Percentiles rank a stretch among this genome's conserved stretches.
Conservation (phyloP, 495 filamentous ascomycete genomes). For the Xylaria sp. region DNA sequence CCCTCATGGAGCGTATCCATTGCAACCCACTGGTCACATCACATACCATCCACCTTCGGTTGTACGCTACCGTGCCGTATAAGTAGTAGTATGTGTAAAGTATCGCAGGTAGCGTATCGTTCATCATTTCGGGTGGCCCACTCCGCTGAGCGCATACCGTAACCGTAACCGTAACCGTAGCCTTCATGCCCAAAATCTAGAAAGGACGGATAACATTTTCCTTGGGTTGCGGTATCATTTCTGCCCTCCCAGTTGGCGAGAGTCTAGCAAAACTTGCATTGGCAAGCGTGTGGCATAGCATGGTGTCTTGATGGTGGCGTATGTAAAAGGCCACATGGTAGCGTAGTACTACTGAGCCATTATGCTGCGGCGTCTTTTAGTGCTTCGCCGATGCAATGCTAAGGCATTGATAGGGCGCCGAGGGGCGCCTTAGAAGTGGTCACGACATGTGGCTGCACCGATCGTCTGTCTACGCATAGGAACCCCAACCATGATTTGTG, state of each 20-base stretch:
- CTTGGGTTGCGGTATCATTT: neutral
- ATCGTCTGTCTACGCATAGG: too few species aligned
- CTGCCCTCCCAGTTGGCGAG: neutral
- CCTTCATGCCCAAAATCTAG: neutral
- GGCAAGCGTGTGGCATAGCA: neutral
- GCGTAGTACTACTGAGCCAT: neutral
- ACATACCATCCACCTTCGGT: neutral
- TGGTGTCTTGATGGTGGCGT: neutral
- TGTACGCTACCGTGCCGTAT: neutral
- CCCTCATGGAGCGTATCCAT: neutral
- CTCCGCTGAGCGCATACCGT: neutral
- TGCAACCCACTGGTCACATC: neutral
- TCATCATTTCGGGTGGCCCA: too few species aligned
- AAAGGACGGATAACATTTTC: neutral
- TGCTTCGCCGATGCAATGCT: neutral
- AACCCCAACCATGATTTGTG: too few species aligned
- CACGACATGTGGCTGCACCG: neutral
- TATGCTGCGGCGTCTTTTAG: neutral
- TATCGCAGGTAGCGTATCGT: too few species aligned
- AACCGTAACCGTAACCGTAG: too few species aligned
- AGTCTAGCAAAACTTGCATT: neutral
- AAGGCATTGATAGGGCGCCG: too few species aligned
- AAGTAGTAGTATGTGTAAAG: neutral
- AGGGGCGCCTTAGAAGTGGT: too few species aligned
- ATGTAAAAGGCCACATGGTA: conserved; percentile 4